Percentiles rank a stretch among this genome's conserved stretches.
Evolutionary conservation across 345 rosid genomes (phyloP).

Genomic region (Gynandropsis gynandra): DNA sequence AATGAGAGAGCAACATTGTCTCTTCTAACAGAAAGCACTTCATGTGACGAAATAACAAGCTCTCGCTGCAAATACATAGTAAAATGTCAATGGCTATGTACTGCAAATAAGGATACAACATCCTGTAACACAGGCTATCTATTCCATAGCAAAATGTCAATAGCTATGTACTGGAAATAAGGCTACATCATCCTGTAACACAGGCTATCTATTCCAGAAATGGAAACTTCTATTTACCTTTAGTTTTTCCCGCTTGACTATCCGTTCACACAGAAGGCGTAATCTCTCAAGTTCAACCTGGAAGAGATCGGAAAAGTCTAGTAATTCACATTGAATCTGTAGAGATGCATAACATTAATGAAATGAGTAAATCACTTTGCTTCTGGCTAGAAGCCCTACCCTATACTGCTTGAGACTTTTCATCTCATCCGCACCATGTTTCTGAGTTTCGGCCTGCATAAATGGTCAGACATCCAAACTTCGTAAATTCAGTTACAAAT

Average conservation of each 20-base stretch:
- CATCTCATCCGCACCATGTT: conserved; percentile 73
- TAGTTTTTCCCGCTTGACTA: conserved; percentile 80
- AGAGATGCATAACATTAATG: neutral
- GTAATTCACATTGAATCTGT: neutral
- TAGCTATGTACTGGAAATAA: too few species aligned
- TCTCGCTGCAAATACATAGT: conserved; percentile 58
- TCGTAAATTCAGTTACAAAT: too few species aligned
- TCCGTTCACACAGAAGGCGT: conserved; percentile 95
- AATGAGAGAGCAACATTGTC: conserved; percentile 48
- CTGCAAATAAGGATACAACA: too few species aligned
- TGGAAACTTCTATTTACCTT: conserved; percentile 42
- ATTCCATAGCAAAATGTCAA: conserved; percentile 11
- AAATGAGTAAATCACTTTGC: neutral
- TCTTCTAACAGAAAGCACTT: conserved; percentile 65
- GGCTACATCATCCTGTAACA: too few species aligned
- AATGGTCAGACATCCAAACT: conserved; percentile 3
- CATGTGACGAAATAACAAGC: conserved; percentile 69
- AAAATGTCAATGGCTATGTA: conserved; percentile 1
- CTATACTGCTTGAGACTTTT: conserved; percentile 78
- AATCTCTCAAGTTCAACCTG: conserved; percentile 90
- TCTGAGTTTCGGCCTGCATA: conserved; percentile 72
- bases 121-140: too few species aligned
- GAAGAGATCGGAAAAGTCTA: conserved; percentile 12
- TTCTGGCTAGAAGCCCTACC: conserved; percentile 36
- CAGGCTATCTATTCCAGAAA: too few species aligned